Base-by-base conservation (phyloP, 805 yeast genomes). In the Wickerhamomyces bisporus region DNA sequence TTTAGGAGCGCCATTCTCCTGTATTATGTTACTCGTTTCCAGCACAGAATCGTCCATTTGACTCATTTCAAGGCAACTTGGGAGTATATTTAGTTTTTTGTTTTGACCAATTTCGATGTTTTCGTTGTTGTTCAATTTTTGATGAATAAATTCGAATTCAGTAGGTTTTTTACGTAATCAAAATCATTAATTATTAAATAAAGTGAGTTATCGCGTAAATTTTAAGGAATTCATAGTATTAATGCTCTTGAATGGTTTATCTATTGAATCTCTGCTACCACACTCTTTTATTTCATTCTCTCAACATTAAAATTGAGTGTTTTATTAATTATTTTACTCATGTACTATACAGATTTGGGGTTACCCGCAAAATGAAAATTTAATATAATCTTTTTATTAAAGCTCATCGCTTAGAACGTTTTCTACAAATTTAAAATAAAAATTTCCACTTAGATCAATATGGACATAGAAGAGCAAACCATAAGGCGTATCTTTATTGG, bases 401-500 rank as follows among this genome's bases (percentile, higher is more conserved):
- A 14, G 31, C 31, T 17, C 31, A 18, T 29, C 31, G 23, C 31
- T 17, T 15, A 6, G 17, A 11, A 15, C 18, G n/a, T n/a, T n/a
- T n/a, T n/a, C n/a, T n/a, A n/a, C n/a, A n/a, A n/a, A n/a, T n/a
- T n/a, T n/a, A n/a, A n/a, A n/a, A n/a, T n/a, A n/a, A n/a, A 21
- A 10, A 10, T 10, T 21, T 10, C 7, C 10, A 21, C 24, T 7
- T 10, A 21, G 24, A 10, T 10, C 24, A 21, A 7, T 9, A 26
- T 26, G 28, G 13, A 9, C 13, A 17, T 10, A 17, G 42, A 34
- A 4, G 38, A 24, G 13, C 29, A 28, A 12, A 32, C 35, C 9
- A 35, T 41, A 23, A 48, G 48, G 41, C 46, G 81, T 35, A 52
- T 86, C 13, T 84, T 82, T 51, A 76, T 86, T 13, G 93, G 95